Evolutionary conservation across 2,329 filamentous ascomycete genomes (phyloP), one percentile per base, ranked within the genome.

Genomic region (Talaromyces sp.): DNA sequence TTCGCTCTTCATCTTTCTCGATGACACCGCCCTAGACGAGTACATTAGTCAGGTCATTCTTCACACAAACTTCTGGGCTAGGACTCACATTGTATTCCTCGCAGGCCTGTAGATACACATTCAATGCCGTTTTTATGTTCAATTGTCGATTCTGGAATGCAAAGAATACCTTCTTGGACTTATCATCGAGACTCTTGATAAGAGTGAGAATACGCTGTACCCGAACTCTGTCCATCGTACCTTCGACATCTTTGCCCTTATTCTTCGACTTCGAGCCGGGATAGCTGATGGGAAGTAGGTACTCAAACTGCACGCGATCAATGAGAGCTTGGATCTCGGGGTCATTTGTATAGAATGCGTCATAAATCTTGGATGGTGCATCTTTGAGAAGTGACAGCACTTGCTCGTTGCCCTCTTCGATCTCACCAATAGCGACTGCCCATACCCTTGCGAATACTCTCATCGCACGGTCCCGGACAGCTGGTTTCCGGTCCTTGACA

Each of bases 351-450:
- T 97, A 99, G 72, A 90, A 93, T 0, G 90, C 89, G 73, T 93
- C 92, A 67, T 97, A 87, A 52, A 99, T 92, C 67, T 88, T 90
- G 1, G 90, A 90, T 2, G 95, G 94, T 45, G 96, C 92, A 27
- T 89, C 89, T 7, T 89, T 90, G 13, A 99, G 82, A n/a, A 94
- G 85, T 10, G 87, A 82, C 13, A 85, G 85, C 22, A 96, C 89
- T 19, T 84, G 82, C 70, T 97, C 92, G 71, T 94, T 90, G 14
- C 91, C 92, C 61, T 90, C 87, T 27, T 91, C 88, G 70, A 99
- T 90, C 71, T 97, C 93, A 19, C 92, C 91, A 19, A 89, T 87
- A 13, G 92, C 94, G 19, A 96, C 93, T n/a, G 92, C 93, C 95
- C 95, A 99, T 33, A 98, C 88, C 67, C 89, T 91, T 11, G 87